Conservation (phyloP, 495 filamentous ascomycete genomes). For the Amniculicola lignicola region DNA sequence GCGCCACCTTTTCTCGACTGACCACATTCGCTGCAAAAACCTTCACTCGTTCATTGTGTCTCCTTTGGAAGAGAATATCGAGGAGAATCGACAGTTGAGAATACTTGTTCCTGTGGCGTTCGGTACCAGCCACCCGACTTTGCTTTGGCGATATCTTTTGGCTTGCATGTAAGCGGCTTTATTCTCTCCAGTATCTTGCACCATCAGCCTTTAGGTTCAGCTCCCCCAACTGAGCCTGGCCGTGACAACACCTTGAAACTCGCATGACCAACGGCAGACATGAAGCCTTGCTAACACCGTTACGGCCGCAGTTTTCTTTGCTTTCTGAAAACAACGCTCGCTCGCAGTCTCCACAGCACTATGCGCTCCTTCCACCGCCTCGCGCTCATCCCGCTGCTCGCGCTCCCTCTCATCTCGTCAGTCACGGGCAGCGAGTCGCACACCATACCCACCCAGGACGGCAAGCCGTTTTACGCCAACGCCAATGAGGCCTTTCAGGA, state of each 20-base stretch:
- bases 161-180: conserved; percentile 6
- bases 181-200: too few species aligned
- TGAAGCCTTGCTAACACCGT: conserved; percentile 8
- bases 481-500: conserved; percentile 38
- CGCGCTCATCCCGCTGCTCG: conserved; percentile 31
- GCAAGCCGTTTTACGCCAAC: conserved; percentile 11
- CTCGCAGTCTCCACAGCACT: conserved; percentile 5
- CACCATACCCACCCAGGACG: conserved; percentile 16
- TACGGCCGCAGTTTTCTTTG: background rate
- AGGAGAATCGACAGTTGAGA: too few species aligned
- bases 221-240: background rate
- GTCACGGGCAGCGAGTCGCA: conserved; percentile 5
- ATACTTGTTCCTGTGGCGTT: conserved; percentile 1
- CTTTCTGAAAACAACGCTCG: background rate
- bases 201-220: too few species aligned
- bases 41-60: background rate
- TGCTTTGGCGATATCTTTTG: background rate
- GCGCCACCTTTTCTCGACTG: background rate
- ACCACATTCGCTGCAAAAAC: background rate
- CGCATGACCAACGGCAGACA: background rate
- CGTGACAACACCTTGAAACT: background rate
- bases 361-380: conserved; percentile 36
- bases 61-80: too few species aligned
- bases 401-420: conserved; percentile 25
- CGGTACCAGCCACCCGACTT: conserved; percentile 7